Conservation (phyloP, 2,329 filamentous ascomycete species). For the Monilinia fructigena region DNA sequence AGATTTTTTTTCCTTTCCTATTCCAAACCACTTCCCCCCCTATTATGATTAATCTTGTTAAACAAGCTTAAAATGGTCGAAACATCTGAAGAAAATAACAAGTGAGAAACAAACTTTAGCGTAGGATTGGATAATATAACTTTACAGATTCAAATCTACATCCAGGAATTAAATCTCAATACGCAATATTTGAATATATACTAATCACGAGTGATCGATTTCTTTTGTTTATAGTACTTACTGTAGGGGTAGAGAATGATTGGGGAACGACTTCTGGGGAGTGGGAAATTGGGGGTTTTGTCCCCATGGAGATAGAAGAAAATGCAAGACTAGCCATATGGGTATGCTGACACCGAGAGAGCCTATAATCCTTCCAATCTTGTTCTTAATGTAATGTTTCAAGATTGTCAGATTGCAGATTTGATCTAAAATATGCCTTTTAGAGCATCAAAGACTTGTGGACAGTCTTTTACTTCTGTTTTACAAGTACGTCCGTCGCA, state of each 20-base stretch:
- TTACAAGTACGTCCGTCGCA: neutral
- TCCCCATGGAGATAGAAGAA: neutral
- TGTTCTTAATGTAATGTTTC: neutral
- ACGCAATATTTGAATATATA: too few species aligned
- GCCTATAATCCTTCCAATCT: conserved; percentile 7
- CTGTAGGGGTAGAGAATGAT: neutral
- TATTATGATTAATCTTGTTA: too few species aligned
- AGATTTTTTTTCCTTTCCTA: too few species aligned
- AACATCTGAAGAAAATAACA: too few species aligned
- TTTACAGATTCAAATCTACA: too few species aligned
- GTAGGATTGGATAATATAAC: too few species aligned
- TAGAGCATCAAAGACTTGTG: neutral
- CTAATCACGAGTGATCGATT: too few species aligned
- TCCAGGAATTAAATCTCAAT: too few species aligned
- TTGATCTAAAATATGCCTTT: neutral
- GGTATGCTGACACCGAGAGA: neutral
- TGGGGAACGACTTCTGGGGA: neutral
- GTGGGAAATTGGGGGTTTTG: neutral
- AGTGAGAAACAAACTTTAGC: too few species aligned
- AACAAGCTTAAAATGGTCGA: too few species aligned
- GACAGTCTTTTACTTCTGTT: neutral
- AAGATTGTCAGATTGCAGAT: neutral
- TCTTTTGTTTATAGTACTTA: too few species aligned
- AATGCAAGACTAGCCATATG: neutral
- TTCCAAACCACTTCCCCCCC: too few species aligned